Percentiles rank a stretch among this genome's conserved stretches.
Conservation (phyloP, 768 basidiomycete species). For the Boletus coccyginus region DNA sequence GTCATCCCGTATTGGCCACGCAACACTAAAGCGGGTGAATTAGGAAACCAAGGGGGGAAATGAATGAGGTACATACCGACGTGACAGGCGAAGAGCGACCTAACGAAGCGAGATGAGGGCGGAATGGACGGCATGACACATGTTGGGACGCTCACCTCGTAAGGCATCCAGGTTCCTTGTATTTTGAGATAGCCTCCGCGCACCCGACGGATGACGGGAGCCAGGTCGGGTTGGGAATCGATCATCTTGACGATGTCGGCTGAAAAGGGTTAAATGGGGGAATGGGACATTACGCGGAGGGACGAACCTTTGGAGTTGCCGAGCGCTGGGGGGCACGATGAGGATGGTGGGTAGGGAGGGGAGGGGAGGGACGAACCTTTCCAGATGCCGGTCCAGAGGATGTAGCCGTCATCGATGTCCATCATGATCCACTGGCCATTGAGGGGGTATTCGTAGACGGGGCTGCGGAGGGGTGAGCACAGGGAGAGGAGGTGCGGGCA, state of each 20-base stretch:
- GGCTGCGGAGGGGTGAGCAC: conserved; percentile 38
- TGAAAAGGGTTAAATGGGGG: conserved; percentile 33
- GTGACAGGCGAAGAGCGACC: conserved; percentile 76
- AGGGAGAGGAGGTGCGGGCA: background rate
- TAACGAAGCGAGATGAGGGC: conserved; percentile 35
- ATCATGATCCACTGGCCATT: conserved; percentile 95
- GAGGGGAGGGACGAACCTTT: conserved; percentile 56
- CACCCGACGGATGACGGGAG: conserved; percentile 76
- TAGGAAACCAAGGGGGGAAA: conserved; percentile 9
- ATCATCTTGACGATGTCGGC: conserved; percentile 94
- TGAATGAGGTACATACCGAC: conserved; percentile 54
- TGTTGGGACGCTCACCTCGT: conserved; percentile 53
- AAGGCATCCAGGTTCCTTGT: conserved; percentile 94
- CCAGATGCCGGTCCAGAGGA: conserved; percentile 93
- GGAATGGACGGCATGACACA: conserved; percentile 7
- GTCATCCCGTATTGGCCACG: conserved; percentile 85
- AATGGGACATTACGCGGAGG: conserved; percentile 5
- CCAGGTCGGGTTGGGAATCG: conserved; percentile 86
- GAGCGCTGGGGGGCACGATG: conserved; percentile 48
- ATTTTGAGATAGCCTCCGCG: conserved; percentile 89
- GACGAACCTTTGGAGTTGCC: conserved; percentile 82
- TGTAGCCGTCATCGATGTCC: conserved; percentile 91
- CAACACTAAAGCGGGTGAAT: conserved; percentile 53
- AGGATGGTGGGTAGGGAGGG: background rate
- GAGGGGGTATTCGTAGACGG: conserved; percentile 87